Evolutionary conservation across 148 eudicot species (phyloP), one percentile per base, ranked within the genome.

Genomic region (Spergularia marina): DNA sequence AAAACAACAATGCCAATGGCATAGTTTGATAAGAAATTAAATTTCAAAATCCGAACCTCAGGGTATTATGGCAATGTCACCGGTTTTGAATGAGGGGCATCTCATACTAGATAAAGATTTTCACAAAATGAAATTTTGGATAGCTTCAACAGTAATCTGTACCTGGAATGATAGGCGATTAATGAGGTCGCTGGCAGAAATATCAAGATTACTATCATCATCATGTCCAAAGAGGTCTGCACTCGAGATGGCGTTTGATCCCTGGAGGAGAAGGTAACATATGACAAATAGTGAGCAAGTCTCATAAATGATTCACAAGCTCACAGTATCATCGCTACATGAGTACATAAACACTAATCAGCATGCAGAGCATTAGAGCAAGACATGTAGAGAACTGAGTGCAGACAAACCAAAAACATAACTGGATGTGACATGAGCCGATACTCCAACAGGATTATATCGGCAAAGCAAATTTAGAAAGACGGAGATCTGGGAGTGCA

Each of bases 111-210:
- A n/a, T 16, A 5, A 17, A 57, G 20, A 57, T 7, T 57, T 57
- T n/a, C 4, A 16, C 6, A 14, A 55, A 55, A 55, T 55, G 58
- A 55, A 20, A 57, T 57, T n/a, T 16, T n/a, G 49, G 49, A 2
- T 6, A 6, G 40, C 16, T 12, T 62, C 16, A 62, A 23, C 13
- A 74, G 74, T 70, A 23, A 11, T 20, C 10, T 44, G 63, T 84
- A 92, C 98, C 97, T 93, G 98, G 82, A 93, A 91, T 56, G 97
- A 92, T 53, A 95, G 79, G 72, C 90, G 80, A 65, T 89, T 95
- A 73, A 95, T 87, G 76, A 95, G 97, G 71, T 92, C 99, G 68
- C 94, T 86, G 18, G 97, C 97, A 68, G 89, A 76, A 20, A 94
- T 51, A 79, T 92, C 99, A 65, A 87, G 53, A 65, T 77, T 68